A percentile compares a stretch with the other conserved stretches of the same genome.
phyloP scores from a whole-genome alignment of 1,139 yeast genomes.

The Suhomyces anneliseae region DNA sequence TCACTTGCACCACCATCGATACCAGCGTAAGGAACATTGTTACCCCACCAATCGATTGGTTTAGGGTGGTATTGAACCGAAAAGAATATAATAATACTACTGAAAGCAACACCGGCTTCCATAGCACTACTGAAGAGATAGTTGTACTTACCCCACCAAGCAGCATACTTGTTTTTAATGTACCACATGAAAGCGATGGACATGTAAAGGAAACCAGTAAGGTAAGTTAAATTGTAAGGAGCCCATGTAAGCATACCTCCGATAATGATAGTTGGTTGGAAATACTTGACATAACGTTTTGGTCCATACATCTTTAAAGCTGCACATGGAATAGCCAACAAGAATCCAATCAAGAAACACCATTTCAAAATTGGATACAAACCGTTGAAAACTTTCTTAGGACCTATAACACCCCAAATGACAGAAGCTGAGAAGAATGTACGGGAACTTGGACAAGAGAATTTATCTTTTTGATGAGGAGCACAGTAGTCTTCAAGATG shows the following conservation, averaged over 20 bases:
- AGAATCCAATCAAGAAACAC: conserved; percentile 55
- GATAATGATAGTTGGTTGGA: conserved; percentile 22
- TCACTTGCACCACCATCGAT: conserved; percentile 12
- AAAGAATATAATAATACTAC: conserved; percentile 21
- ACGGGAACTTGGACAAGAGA: conserved; percentile 48
- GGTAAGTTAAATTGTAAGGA: conserved; percentile 19
- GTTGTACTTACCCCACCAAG: conserved; percentile 22
- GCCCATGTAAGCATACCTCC: conserved; percentile 19
- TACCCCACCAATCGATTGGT: conserved; percentile 22
- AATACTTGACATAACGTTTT: conserved; percentile 12
- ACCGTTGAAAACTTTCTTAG: conserved; percentile 47
- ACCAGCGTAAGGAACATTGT: conserved; percentile 15
- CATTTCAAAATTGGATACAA: conserved; percentile 50
- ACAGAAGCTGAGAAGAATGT: conserved; percentile 57
- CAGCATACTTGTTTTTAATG: conserved; percentile 15
- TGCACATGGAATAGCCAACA: conserved; percentile 30
- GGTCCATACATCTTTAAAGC: conserved; percentile 25
- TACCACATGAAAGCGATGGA: conserved; percentile 19
- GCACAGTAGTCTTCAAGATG: conserved; percentile 50
- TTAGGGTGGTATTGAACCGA: conserved; percentile 21
- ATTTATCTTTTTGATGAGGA: conserved; percentile 38
- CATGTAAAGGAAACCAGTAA: conserved; percentile 17
- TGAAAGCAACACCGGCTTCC: conserved; percentile 22
- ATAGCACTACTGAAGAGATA: conserved; percentile 20
- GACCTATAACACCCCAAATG: conserved; percentile 69